phyloP scores from a whole-genome alignment of 768 basidiomycete genomes.

The Amanita polypyramis region DNA sequence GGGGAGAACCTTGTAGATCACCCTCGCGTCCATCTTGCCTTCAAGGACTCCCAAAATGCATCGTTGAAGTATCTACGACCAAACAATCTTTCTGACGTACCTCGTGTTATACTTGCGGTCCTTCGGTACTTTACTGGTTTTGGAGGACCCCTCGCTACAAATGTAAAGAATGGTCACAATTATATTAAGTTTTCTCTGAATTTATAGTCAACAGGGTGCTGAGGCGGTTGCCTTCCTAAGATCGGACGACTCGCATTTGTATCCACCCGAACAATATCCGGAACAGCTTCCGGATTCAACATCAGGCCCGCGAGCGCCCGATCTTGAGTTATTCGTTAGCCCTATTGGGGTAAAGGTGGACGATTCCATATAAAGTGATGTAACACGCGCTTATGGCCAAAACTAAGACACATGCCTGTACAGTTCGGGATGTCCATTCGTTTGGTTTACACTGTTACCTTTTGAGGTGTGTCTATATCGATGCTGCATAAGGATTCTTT shows the following conservation, averaged over 20 bases:
- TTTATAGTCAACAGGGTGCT: constrained; percentile 22
- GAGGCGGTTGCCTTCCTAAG: constrained; percentile 54
- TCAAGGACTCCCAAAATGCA: constrained; percentile 38
- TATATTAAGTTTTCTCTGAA: constrained; percentile 16
- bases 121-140: constrained; percentile 32
- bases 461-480: constrained; percentile 21
- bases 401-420: constrained; percentile 24
- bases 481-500: too few relatives aligned
- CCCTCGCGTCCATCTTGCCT: constrained; percentile 40
- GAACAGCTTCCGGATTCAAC: constrained; percentile 32
- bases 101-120: constrained; percentile 21
- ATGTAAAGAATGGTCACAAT: constrained; percentile 30
- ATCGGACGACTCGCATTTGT: constrained; percentile 39
- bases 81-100: constrained; percentile 14
- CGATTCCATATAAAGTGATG: neutral
- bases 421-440: constrained; percentile 25
- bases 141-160: constrained; percentile 36
- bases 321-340: constrained; percentile 36
- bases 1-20: constrained; percentile 74
- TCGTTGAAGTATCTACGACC: constrained; percentile 34
- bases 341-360: constrained; percentile 31
- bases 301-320: constrained; percentile 34
- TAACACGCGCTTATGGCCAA: neutral
- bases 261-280: constrained; percentile 26
- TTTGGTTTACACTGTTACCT: constrained; percentile 32